These are phyloP conservation scores for Gnomoniopsis smithogilvyi DNA, from an alignment of 2,329 filamentous ascomycete species.

Conservation along the genomic window DNA sequence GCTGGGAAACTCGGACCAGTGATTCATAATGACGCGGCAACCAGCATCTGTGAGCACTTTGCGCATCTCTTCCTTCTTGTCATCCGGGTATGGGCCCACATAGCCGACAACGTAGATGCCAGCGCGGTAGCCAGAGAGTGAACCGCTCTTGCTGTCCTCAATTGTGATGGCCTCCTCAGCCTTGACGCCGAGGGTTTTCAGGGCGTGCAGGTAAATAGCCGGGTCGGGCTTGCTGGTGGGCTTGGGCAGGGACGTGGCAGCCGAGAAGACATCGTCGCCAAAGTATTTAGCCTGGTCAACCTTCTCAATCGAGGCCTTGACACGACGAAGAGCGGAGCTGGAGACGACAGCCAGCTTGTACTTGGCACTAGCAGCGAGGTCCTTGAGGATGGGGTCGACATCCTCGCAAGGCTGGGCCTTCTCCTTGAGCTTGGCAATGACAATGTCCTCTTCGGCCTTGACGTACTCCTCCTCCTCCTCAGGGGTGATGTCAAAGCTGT, in stretches of 20 bases:
- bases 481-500: constrained; percentile 65
- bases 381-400: constrained; percentile 64
- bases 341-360: constrained; percentile 79
- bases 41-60: constrained; percentile 58
- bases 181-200: constrained; percentile 69
- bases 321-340: constrained; percentile 73
- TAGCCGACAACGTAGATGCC: constrained; percentile 81
- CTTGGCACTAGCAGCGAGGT: constrained; percentile 56
- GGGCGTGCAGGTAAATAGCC: constrained; percentile 78
- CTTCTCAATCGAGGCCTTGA: constrained; percentile 75
- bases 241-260: constrained; percentile 70
- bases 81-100: constrained; percentile 69
- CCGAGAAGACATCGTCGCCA: constrained; percentile 73
- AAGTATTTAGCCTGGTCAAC: constrained; percentile 80
- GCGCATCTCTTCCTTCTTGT: constrained; percentile 63
- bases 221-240: constrained; percentile 93
- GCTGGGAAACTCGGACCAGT: constrained; percentile 55
- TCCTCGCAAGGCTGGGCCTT: constrained; percentile 67
- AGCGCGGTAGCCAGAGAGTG: constrained; percentile 69
- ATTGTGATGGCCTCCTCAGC: constrained; percentile 73
- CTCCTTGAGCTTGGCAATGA: constrained; percentile 74
- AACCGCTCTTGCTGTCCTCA: constrained; percentile 86
- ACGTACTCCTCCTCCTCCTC: constrained; percentile 75
- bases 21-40: constrained; percentile 58
- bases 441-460: constrained; percentile 72